Percentiles rank a stretch among this genome's conserved stretches.
These are phyloP conservation scores for Ophiocordyceps sinensis DNA, from an alignment of 2,329 filamentous ascomycete species.

Conservation along the genomic window DNA sequence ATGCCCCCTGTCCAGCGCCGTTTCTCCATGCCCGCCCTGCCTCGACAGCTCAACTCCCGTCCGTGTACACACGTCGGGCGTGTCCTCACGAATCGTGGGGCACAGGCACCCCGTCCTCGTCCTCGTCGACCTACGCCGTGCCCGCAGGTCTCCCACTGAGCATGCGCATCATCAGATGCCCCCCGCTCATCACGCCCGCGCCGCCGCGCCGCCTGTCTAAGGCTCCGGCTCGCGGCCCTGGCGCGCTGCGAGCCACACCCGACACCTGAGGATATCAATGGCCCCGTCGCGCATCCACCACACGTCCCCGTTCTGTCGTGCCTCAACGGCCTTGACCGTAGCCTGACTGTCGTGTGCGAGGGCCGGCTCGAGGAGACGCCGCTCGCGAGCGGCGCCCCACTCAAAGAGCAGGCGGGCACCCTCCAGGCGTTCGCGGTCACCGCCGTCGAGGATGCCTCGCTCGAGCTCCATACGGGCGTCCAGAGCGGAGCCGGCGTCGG, in stretches of 20 bases:
- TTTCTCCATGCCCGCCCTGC: too few relatives aligned
- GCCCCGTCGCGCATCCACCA: constrained; percentile 44
- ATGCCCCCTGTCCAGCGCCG: too few relatives aligned
- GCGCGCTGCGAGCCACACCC: constrained; percentile 34
- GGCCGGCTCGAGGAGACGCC: constrained; percentile 11
- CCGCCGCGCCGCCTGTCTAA: constrained; percentile 3
- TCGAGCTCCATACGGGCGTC: constrained; percentile 60
- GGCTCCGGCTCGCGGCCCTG: constrained; percentile 13
- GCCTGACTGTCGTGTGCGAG: constrained; percentile 18
- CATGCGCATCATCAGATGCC: background rate
- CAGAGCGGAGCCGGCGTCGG: constrained; percentile 37
- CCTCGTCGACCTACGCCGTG: too few relatives aligned
- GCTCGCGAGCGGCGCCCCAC: constrained; percentile 34
- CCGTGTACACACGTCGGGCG: too few relatives aligned
- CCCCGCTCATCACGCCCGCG: background rate
- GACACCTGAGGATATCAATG: constrained; percentile 40
- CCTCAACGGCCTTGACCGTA: constrained; percentile 10
- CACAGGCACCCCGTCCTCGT: too few relatives aligned
- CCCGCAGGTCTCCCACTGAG: too few relatives aligned
- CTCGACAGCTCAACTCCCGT: too few relatives aligned
- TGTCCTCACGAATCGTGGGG: too few relatives aligned
- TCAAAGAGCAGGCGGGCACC: constrained; percentile 39
- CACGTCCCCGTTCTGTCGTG: constrained; percentile 15
- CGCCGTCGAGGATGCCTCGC: constrained; percentile 25
- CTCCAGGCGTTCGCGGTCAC: constrained; percentile 27